Evolutionary conservation across 2,329 filamentous ascomycete species (phyloP), one percentile per base, ranked within the genome.

Genomic region (Magnaporthales sp.): DNA sequence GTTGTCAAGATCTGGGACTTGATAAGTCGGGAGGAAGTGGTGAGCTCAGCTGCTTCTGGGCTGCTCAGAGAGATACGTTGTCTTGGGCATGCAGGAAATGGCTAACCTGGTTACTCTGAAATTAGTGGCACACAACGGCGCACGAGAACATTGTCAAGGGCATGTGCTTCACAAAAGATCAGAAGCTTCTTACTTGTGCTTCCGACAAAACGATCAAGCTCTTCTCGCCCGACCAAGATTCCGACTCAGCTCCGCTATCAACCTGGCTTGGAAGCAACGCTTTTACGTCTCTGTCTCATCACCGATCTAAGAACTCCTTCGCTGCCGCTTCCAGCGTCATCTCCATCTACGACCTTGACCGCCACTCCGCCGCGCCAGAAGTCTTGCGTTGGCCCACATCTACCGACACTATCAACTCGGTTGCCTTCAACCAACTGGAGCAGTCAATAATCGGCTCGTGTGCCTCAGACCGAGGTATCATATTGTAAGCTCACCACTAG

Each of bases 111-210:
- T 26, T 22, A 13, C 19, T 24, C 26, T 13, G 22, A 27, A 27
- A 22, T 51, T 54, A 66, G 64, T 66, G 64, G 86, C 84, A 89
- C 70, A 84, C 84, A 0, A 86, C 90, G 69, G 94, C 93, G 27
- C 96, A 99, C 76, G 91, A 97, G 72, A 96, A 96, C 72, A 89
- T 97, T 61, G 92, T 98, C 71, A 97, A 96, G 81, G 91, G 91
- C 15, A 83, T 97, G 75, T 90, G 89, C 72, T 99, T 94, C 91
- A 97, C 93, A 3, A 85, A 87, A 61, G 92, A 96, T 72, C 86
- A 89, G 74, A 93, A 93, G 74, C 81, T 97, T n/a, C 80, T 97
- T 62, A 94, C 91, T 1, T 96, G 92, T 74, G 92, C 90, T 5
- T 87, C 86, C 68, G 93, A 97, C 77, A 86, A 87, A 71, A 89